Conservation (phyloP, 164 flowering plant genomes). For the Amborella trichopoda region DNA sequence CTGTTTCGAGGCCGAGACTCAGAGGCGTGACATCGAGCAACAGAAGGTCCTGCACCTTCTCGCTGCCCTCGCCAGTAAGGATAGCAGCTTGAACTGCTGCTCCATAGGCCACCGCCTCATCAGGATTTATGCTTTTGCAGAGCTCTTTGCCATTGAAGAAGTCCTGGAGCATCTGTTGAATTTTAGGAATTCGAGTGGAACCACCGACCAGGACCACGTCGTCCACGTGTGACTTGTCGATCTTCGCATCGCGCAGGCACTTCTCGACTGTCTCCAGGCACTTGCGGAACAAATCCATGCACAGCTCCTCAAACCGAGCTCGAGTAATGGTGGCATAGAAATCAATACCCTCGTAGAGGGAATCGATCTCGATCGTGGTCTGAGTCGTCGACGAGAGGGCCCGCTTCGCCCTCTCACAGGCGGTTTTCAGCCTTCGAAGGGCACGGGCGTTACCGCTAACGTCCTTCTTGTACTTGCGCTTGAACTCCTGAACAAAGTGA, state of each 20-base stretch:
- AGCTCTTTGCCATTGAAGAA: slow-evolving; percentile 27
- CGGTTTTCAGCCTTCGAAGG: slow-evolving; percentile 20
- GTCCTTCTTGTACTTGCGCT: slow-evolving; percentile 28
- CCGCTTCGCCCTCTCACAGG: slow-evolving; percentile 28
- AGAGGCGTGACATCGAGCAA: slow-evolving; percentile 19
- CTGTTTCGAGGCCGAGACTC: slow-evolving; percentile 16
- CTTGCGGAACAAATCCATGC: slow-evolving; percentile 26
- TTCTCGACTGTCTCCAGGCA: slow-evolving; percentile 32
- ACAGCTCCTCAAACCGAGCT: slow-evolving; percentile 26
- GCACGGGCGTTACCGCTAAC: slow-evolving; percentile 21
- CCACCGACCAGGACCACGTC: slow-evolving; percentile 46
- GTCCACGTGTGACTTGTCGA: slow-evolving; percentile 25
- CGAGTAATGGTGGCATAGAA: slow-evolving; percentile 27
- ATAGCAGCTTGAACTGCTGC: slow-evolving; percentile 35
- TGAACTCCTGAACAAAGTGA: slow-evolving; percentile 27
- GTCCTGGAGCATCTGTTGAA: slow-evolving; percentile 25
- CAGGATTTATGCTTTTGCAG: slow-evolving; percentile 33
- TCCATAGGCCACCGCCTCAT: slow-evolving; percentile 38
- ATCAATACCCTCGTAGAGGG: slow-evolving; percentile 27
- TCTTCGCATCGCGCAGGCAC: slow-evolving; percentile 27
- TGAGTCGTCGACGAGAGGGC: slow-evolving; percentile 25
- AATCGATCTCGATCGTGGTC: slow-evolving; percentile 33
- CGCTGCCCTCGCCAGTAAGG: slow-evolving; percentile 24
- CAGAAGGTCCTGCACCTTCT: slow-evolving; percentile 28
- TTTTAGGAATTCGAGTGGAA: slow-evolving; percentile 39